Evolutionary conservation across 164 flowering plant species (phyloP).

Genomic region (Vitis amurensis): DNA sequence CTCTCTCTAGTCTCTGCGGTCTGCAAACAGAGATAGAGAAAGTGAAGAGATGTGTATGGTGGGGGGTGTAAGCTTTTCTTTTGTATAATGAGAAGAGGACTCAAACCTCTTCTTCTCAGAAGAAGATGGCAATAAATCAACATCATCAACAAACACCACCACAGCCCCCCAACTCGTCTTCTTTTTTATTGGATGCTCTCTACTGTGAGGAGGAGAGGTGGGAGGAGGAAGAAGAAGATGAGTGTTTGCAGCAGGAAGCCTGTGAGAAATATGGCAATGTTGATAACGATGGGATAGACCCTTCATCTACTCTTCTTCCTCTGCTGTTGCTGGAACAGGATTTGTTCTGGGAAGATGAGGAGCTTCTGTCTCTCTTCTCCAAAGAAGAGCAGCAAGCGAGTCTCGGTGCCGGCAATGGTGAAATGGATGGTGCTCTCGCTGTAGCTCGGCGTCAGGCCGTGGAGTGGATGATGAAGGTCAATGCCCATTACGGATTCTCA

Average conservation of each 20-base stretch:
- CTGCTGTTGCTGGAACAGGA: conserved; percentile 38
- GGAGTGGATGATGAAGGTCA: conserved; percentile 54
- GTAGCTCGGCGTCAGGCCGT: conserved; percentile 41
- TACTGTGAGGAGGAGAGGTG: conserved; percentile 44
- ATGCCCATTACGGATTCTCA: conserved; percentile 41
- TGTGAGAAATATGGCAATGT: not conserved
- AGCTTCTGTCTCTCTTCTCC: conserved; percentile 42
- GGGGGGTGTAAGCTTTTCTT: conserved; percentile 8
- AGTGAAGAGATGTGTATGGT: conserved; percentile 6
- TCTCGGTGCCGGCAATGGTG: not conserved
- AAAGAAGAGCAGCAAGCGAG: conserved; percentile 26
- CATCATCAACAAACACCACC: conserved; percentile 5
- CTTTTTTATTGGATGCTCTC: conserved; percentile 30
- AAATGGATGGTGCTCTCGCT: conserved; percentile 2
- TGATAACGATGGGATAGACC: not conserved
- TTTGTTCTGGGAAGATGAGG: conserved; percentile 52
- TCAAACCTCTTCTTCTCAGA: conserved; percentile 19
- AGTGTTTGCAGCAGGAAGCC: conserved; percentile 3
- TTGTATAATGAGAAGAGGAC: conserved; percentile 19
- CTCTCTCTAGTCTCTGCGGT: not conserved
- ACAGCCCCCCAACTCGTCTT: not conserved
- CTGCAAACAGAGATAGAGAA: not conserved
- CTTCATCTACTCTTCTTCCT: conserved; percentile 11
- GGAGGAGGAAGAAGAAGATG: conserved; percentile 27
- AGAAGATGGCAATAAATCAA: conserved; percentile 28